These are phyloP conservation scores for Metarhizium rileyi DNA, from an alignment of 2,329 filamentous ascomycete species.

Conservation along the genomic window DNA sequence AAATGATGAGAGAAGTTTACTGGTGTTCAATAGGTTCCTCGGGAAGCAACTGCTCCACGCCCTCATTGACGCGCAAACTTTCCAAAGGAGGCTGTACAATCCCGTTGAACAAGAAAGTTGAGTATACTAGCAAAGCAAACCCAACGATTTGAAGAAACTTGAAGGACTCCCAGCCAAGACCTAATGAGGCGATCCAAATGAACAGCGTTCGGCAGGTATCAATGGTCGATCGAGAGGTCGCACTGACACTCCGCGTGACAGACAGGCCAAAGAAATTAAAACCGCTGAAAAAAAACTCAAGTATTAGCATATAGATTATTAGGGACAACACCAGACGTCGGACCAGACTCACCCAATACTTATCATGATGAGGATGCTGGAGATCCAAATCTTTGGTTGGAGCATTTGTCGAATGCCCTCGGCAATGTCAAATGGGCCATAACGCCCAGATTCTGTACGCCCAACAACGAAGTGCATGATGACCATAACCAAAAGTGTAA, in stretches of 20 bases:
- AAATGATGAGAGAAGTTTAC: conserved; percentile 8
- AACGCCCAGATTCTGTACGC: conserved; percentile 58
- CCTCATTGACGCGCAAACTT: conserved; percentile 46
- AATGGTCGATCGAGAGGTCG: conserved; percentile 89
- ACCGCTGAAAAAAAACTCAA: conserved; percentile 43
- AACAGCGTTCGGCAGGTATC: conserved; percentile 96
- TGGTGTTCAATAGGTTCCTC: conserved; percentile 76
- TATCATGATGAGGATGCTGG: conserved; percentile 88
- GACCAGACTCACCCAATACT: conserved; percentile 66
- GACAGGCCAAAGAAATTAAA: conserved; percentile 99
- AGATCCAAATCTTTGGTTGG: conserved; percentile 56
- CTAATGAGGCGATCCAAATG: conserved; percentile 93
- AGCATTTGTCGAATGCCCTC: conserved; percentile 80
- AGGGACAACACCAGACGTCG: not conserved
- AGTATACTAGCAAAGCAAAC: conserved; percentile 85
- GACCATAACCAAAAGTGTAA: conserved; percentile 71
- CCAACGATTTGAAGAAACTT: conserved; percentile 92
- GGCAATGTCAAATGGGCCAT: conserved; percentile 82
- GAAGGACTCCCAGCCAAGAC: conserved; percentile 92
- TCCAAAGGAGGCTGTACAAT: conserved; percentile 75
- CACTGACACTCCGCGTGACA: conserved; percentile 80
- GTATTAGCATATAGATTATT: conserved; percentile 8
- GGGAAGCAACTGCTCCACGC: conserved; percentile 58
- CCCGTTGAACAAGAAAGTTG: conserved; percentile 94
- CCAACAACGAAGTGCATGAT: conserved; percentile 72